A percentile compares a stretch with the other conserved stretches of the same genome.
phyloP scores from a whole-genome alignment of 176 grass and related monocot species.

The Avena insularis region DNA sequence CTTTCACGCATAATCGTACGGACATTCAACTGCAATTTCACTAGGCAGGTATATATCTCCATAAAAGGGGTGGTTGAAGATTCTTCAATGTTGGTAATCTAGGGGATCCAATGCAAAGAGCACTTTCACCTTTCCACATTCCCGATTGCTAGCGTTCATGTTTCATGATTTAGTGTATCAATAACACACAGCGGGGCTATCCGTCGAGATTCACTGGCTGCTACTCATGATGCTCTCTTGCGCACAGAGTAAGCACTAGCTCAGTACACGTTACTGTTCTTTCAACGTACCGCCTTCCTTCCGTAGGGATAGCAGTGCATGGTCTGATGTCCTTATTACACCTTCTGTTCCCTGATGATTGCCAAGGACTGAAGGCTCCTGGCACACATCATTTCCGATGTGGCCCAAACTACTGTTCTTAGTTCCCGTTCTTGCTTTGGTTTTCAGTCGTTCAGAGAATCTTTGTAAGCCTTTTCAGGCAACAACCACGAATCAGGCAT shows the following conservation, averaged over 20 bases:
- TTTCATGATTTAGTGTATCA: conserved; percentile 39
- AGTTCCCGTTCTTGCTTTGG: conserved; percentile 3
- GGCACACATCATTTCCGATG: background rate
- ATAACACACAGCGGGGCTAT: background rate
- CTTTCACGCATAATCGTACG: too few relatives aligned
- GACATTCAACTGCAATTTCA: too few relatives aligned
- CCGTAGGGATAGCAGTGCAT: background rate
- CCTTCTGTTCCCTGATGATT: background rate
- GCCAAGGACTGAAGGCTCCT: background rate
- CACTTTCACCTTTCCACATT: background rate
- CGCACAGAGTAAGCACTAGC: background rate
- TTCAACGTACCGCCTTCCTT: background rate
- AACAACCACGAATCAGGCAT: background rate
- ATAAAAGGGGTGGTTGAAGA: background rate
- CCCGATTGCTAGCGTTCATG: background rate
- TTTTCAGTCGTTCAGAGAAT: conserved; percentile 25
- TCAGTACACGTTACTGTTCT: background rate
- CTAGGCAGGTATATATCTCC: too few relatives aligned
- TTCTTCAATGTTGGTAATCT: background rate
- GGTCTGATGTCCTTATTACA: conserved; percentile 8
- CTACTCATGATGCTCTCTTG: background rate
- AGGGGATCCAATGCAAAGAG: conserved; percentile 27
- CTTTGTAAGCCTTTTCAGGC: conserved; percentile 26
- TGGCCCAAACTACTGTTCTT: background rate
- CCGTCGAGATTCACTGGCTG: background rate